Base-by-base conservation (phyloP, 2,329 filamentous ascomycete species). In the Beauveria caledonica region DNA sequence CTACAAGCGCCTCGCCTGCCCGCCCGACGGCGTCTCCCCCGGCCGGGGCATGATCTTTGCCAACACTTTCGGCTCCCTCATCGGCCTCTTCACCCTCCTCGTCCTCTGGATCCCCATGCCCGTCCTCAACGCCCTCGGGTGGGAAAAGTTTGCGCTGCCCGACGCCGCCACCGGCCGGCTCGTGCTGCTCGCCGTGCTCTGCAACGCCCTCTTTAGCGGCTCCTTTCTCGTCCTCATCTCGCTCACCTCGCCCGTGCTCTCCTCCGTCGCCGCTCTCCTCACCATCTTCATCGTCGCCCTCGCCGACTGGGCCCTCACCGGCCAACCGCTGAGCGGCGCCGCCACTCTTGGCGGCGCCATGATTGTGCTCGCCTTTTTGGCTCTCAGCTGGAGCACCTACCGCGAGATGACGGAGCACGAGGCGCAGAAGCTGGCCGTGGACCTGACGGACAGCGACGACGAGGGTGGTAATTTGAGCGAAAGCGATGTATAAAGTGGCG, bases 211-310 rank as follows among this genome's bases (percentile, higher is more conserved):
- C 0, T 99, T 99, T 71, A 94, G 92, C 11, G 94, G 94, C 25
- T 90, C 87, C 21, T 97, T 97, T 78, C 81, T 97, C 8, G 89
- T 96, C 39, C 82, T 99, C 58, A 97, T 99, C 69, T 92, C 87
- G 17, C 81, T 99, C 29, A 99, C 94, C 0, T 93, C 88, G 19
- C 94, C 94, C 0, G 94, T 99, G 3, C 80, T 99, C 5, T 93
- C 88, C 61, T 95, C 89, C 19, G 94, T 99, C 11, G 94, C 94
- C 1, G 91, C 93, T 2, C 83, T 99, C 33, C 80, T 99, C 51
- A 99, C 94, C 23, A 99, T 99, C 66, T 97, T 99, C 79, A 85
- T 97, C 63, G 94, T 99, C 7, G 94, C 93, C 1, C 78, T 97
- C 33, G 90, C 90, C 60, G 94, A 99, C 74, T 95, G 94, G 86